phyloP scores from a whole-genome alignment of 2,329 filamentous ascomycete species.

The Colletotrichum sp. region DNA sequence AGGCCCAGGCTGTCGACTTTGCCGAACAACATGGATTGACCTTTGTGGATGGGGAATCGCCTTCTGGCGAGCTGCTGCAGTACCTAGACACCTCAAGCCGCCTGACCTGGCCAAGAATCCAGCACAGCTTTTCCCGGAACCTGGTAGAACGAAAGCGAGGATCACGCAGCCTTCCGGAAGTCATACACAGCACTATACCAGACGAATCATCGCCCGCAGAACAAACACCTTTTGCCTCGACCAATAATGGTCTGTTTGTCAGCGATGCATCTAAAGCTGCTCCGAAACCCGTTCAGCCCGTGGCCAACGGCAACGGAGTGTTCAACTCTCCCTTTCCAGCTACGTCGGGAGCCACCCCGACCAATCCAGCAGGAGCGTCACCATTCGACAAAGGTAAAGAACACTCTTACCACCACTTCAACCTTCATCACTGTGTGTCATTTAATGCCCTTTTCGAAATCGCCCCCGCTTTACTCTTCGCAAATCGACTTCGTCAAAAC shows the following conservation, averaged over 20 bases:
- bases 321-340: conserved; percentile 1
- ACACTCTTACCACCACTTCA: background rate
- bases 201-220: conserved; percentile 34
- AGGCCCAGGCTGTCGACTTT: conserved; percentile 70
- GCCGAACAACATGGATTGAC: conserved; percentile 62
- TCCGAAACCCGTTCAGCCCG: background rate
- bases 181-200: conserved; percentile 62
- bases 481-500: background rate
- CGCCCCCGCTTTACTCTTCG: background rate
- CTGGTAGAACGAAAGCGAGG: conserved; percentile 68
- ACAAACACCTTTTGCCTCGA: background rate
- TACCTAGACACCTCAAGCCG: conserved; percentile 46
- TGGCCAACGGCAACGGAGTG: background rate
- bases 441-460: background rate
- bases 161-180: conserved; percentile 52
- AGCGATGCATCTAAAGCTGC: conserved; percentile 1
- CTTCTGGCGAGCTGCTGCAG: conserved; percentile 38
- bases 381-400: conserved; percentile 14
- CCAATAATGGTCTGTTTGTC: background rate
- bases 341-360: background rate
- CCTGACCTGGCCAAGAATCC: conserved; percentile 54
- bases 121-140: conserved; percentile 59
- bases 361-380: background rate
- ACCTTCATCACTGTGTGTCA: background rate
- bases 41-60: conserved; percentile 46